These are phyloP conservation scores for Diaporthe sp. DNA, from an alignment of 2,329 filamentous ascomycete species.

Conservation along the genomic window DNA sequence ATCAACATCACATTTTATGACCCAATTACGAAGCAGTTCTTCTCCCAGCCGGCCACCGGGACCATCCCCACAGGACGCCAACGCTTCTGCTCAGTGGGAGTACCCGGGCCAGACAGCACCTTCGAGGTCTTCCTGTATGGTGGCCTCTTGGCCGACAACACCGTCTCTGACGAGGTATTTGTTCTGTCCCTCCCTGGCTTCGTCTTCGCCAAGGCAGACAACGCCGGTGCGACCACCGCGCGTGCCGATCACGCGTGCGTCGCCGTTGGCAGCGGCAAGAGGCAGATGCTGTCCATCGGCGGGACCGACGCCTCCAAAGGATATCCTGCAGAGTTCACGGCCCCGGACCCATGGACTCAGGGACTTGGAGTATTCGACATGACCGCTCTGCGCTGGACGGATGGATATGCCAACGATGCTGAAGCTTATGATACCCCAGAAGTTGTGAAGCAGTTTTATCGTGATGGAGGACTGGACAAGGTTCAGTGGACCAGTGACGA, in stretches of 20 bases:
- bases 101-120: constrained; percentile 49
- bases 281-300: constrained; percentile 57
- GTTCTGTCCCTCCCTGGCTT: constrained; percentile 56
- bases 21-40: constrained; percentile 51
- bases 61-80: constrained; percentile 46
- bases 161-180: constrained; percentile 49
- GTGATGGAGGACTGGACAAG: neutral
- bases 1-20: constrained; percentile 51
- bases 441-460: constrained; percentile 20
- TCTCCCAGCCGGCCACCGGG: constrained; percentile 51
- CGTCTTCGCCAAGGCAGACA: constrained; percentile 50
- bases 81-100: constrained; percentile 52
- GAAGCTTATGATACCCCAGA: constrained; percentile 4
- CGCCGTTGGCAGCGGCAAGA: constrained; percentile 49
- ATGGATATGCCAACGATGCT: neutral
- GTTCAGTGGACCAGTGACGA: constrained; percentile 20
- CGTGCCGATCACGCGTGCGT: constrained; percentile 52
- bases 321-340: constrained; percentile 43
- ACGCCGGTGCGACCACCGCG: constrained; percentile 41
- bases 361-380: constrained; percentile 58
- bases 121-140: constrained; percentile 57
- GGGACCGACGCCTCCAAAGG: constrained; percentile 49
- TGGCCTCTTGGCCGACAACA: constrained; percentile 46
- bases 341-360: constrained; percentile 52
- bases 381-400: constrained; percentile 51